Percentiles rank a stretch among this genome's conserved stretches.
Evolutionary conservation across 225 moss, liverwort and hornwort species (phyloP).

Genomic region (Lunularia cruciata): DNA sequence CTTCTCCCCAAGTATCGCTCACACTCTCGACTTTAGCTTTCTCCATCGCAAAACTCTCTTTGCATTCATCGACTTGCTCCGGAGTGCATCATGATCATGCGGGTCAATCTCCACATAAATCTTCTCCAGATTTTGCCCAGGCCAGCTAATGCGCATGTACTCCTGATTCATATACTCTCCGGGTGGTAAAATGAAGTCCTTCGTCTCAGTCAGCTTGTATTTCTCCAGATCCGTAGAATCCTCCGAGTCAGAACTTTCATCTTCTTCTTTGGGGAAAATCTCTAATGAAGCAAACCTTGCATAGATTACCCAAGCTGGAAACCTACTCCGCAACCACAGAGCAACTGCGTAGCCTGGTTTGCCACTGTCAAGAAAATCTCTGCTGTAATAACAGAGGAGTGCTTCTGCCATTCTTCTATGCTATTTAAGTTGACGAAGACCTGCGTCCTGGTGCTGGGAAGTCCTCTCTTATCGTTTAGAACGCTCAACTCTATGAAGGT

Average conservation of each 20-base stretch:
- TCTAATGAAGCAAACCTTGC: background rate
- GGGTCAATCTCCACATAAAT: slow-evolving; percentile 8
- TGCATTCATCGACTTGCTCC: too few species aligned
- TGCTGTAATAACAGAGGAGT: background rate
- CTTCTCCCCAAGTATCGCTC: background rate
- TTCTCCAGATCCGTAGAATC: too few species aligned
- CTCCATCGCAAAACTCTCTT: too few species aligned
- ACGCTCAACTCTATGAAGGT: background rate
- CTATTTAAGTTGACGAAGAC: background rate
- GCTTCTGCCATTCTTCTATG: background rate
- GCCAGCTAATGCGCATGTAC: background rate
- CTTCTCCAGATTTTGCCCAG: background rate
- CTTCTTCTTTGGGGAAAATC: background rate
- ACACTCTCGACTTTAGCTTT: too few species aligned
- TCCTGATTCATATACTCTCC: background rate
- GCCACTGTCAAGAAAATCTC: background rate
- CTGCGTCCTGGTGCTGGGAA: background rate
- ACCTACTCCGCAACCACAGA: background rate
- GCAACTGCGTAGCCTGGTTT: background rate
- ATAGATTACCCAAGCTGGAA: background rate
- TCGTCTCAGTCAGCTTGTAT: too few species aligned
- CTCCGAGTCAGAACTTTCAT: too few species aligned
- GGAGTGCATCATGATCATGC: too few species aligned
- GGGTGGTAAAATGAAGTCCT: background rate
- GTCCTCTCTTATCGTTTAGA: background rate